Evolutionary conservation across 2,329 filamentous ascomycete species (phyloP).

Genomic region (Venturia asperata): DNA sequence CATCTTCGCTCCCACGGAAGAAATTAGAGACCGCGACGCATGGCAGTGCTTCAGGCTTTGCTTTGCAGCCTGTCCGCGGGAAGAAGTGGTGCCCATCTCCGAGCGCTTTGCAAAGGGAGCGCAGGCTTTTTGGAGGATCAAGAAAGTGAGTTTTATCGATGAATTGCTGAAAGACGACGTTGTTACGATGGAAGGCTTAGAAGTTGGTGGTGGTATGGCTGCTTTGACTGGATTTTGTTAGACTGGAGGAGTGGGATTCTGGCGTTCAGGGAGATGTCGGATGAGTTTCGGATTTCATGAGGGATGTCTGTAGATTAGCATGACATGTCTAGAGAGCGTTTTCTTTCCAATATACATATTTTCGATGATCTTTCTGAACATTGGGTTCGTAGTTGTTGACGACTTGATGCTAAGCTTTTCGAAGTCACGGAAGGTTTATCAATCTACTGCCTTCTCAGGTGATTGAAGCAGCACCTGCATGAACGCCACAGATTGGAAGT

Average conservation of each 20-base stretch:
- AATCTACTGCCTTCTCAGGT: too few species aligned
- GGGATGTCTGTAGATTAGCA: not conserved
- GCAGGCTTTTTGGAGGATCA: slow-evolving; percentile 70
- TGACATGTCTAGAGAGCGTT: not conserved
- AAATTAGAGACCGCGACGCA: slow-evolving; percentile 51
- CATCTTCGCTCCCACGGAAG: slow-evolving; percentile 63
- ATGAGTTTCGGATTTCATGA: not conserved
- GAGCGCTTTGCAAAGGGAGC: slow-evolving; percentile 61
- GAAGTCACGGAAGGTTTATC: too few species aligned
- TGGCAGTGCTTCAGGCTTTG: slow-evolving; percentile 73
- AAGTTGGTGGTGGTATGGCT: slow-evolving; percentile 13
- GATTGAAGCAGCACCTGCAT: too few species aligned
- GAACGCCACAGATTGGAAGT: too few species aligned
- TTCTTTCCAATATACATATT: too few species aligned
- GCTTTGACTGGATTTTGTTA: slow-evolving; percentile 15
- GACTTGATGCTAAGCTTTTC: too few species aligned
- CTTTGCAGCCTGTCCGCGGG: slow-evolving; percentile 75
- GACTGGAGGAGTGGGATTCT: not conserved
- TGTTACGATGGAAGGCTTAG: not conserved
- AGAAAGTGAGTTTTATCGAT: slow-evolving; percentile 58
- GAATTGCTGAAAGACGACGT: slow-evolving; percentile 39
- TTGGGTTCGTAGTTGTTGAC: too few species aligned
- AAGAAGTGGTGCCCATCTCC: slow-evolving; percentile 56
- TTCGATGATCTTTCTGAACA: too few species aligned
- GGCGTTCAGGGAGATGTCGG: not conserved